These are phyloP conservation scores for Triglochin maritima DNA, from an alignment of 106 monocot species.

Conservation along the genomic window DNA sequence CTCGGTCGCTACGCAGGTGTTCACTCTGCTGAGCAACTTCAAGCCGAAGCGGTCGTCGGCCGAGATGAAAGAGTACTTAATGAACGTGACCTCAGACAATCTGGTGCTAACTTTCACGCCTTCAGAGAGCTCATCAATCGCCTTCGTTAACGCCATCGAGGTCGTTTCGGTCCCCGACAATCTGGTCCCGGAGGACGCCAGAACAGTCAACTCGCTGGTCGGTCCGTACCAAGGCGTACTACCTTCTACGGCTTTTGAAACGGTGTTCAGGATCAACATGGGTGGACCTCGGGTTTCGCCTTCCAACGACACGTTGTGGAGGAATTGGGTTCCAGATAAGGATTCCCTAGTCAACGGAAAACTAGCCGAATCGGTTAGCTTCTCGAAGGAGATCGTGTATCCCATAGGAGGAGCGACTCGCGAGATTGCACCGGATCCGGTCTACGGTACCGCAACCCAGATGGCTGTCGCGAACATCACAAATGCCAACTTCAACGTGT, in stretches of 20 bases:
- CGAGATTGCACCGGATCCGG: slow-evolving; percentile 5
- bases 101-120: neutral
- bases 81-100: neutral
- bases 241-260: neutral
- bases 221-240: neutral
- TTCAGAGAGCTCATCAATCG: neutral
- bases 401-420: neutral
- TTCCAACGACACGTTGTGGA: slow-evolving; percentile 6
- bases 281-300: neutral
- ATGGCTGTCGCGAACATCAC: neutral
- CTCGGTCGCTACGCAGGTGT: neutral
- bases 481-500: neutral
- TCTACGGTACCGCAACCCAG: slow-evolving; percentile 1
- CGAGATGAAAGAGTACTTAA: neutral
- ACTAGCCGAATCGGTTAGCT: neutral
- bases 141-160: slow-evolving; percentile 14
- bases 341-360: neutral
- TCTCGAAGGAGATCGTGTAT: neutral
- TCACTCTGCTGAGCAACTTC: slow-evolving; percentile 1
- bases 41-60: neutral
- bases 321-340: slow-evolving; percentile 8
- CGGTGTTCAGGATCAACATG: slow-evolving; percentile 5
- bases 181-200: neutral
- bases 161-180: slow-evolving; percentile 4
- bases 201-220: neutral